phyloP scores from a whole-genome alignment of 148 eudicot genomes.

The Amaranthus hypochondriacus region DNA sequence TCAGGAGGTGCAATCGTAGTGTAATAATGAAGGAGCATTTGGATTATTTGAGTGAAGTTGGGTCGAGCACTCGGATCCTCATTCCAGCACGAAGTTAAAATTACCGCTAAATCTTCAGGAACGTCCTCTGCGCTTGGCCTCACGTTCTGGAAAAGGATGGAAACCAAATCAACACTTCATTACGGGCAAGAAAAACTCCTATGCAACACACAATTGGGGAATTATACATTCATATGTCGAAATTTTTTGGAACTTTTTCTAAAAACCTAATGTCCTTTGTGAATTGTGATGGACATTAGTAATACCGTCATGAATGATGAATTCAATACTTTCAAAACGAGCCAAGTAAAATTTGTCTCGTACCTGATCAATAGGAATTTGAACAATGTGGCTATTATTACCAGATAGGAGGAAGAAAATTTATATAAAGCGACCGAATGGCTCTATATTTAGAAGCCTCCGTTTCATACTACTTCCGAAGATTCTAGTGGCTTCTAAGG shows the following conservation, averaged over 20 bases:
- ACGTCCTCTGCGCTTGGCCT: slow-evolving; percentile 87
- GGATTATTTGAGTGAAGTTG: slow-evolving; percentile 75
- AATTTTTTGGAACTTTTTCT: too few species aligned
- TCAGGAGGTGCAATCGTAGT: slow-evolving; percentile 50
- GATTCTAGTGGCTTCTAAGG: not conserved
- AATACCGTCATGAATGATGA: too few species aligned
- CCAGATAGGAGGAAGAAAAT: not conserved
- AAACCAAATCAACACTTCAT: slow-evolving; percentile 13
- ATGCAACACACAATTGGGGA: not conserved
- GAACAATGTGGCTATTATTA: too few species aligned
- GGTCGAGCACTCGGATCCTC: slow-evolving; percentile 84
- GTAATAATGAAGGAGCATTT: slow-evolving; percentile 68
- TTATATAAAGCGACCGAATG: not conserved
- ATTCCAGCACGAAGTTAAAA: slow-evolving; percentile 83
- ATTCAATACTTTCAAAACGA: too few species aligned
- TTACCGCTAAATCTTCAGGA: slow-evolving; percentile 70
- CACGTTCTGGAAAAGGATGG: slow-evolving; percentile 44
- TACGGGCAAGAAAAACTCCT: not conserved
- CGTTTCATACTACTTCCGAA: not conserved
- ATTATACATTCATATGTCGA: too few species aligned
- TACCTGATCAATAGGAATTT: too few species aligned
- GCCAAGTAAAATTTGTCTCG: too few species aligned
- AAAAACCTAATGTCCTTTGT: too few species aligned
- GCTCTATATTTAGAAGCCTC: not conserved
- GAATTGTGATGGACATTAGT: too few species aligned